Evolutionary conservation across 2,329 filamentous ascomycete species (phyloP), one percentile per base, ranked within the genome.

Genomic region (Nigrospora sphaerica): DNA sequence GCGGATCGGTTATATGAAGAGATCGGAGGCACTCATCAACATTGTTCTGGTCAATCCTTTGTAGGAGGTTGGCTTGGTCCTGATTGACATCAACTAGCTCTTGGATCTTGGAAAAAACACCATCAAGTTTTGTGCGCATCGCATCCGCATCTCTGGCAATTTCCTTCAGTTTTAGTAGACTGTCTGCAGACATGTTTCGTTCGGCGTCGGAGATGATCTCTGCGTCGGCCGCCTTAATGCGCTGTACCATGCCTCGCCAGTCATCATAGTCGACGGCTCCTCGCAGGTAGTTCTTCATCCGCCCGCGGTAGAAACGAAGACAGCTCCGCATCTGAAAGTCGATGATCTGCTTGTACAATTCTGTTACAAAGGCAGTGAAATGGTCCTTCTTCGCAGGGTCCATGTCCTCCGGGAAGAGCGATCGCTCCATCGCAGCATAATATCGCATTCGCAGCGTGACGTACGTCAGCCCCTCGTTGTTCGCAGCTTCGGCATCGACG

Each of bases 251-350:
- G 23, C 45, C 31, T 9, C 52, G 41, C 60, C 60, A 62, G 37
- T 50, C 46, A 11, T 52, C 45, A 3, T 32, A 40, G 18, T 28
- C 16, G 39, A 60, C 1, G 14, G 49, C 33, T 32, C 59, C 60
- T 3, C 50, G 32, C 0, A 28, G 23, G 32, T 50, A 51, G 6
- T 38, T 47, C 17, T 16, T 37, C 10, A 52, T 12, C 12, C 42
- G 16, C 23, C 36, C 54, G n/a, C 45, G 50, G 40, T 60, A 62
- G 44, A 67, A 62, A 31, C 63, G 50, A 6, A 68, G 42, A 14
- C 65, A 58, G 33, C 55, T 63, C 19, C 44, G 46, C 16, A 66
- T 39, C 42, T 68, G 65, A 32, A 67, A 69, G 5, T 58, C 55
- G n/a, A 68, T 52, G 33, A 69, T 61, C 12, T 49, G 32, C 31